Evolutionary conservation across 2,329 filamentous ascomycete species (phyloP).

Genomic region (Fusarium sambucinum): DNA sequence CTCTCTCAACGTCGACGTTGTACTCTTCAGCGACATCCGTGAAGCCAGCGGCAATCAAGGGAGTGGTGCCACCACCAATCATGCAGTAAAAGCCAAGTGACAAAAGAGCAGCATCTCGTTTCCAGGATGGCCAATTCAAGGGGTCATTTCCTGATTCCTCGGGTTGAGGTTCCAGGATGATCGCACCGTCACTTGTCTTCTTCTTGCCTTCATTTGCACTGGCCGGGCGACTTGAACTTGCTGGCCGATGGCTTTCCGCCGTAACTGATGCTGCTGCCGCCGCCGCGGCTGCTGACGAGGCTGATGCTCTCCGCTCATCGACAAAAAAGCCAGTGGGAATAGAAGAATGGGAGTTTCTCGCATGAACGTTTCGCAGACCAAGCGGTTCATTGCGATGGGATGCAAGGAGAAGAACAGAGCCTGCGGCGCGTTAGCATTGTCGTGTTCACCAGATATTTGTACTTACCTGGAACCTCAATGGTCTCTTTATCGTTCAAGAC

Average conservation of each 20-base stretch:
- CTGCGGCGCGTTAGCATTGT: conserved; percentile 51
- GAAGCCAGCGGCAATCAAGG: conserved; percentile 90
- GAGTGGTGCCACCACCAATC: conserved; percentile 92
- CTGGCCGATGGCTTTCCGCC: conserved; percentile 19
- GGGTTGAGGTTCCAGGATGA: conserved; percentile 91
- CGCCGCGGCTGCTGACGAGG: conserved; percentile 30
- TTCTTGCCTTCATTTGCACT: conserved; percentile 68
- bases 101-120: conserved; percentile 81
- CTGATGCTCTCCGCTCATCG: conserved; percentile 51
- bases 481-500: conserved; percentile 85
- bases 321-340: conserved; percentile 61
- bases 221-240: conserved; percentile 27
- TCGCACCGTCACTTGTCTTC: conserved; percentile 81
- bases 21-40: conserved; percentile 77
- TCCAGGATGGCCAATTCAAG: conserved; percentile 88
- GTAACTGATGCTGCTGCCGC: conserved; percentile 8
- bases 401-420: conserved; percentile 69
- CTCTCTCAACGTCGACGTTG: conserved; percentile 74
- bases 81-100: conserved; percentile 93
- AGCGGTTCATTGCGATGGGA: conserved; percentile 68
- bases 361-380: conserved; percentile 68
- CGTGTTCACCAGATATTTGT: background rate
- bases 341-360: conserved; percentile 69
- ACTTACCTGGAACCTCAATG: conserved; percentile 85
- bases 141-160: conserved; percentile 93